Evolutionary conservation across 768 basidiomycete genomes (phyloP).

Genomic region (Mrakia hoshinonis): DNA sequence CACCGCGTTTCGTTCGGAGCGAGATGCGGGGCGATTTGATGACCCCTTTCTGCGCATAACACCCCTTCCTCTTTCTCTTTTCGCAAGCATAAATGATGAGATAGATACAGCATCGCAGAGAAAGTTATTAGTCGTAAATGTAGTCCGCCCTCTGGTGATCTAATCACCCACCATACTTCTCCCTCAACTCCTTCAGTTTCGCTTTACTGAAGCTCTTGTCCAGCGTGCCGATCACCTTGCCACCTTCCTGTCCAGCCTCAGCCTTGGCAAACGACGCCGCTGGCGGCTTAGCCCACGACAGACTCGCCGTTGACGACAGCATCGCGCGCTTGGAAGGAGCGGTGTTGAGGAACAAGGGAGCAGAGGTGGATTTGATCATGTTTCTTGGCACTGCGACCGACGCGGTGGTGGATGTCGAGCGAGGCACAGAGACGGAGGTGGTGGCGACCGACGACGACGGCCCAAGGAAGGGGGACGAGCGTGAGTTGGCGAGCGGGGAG

Average conservation of each 20-base stretch:
- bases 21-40: no score
- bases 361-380: background rate
- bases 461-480: background rate
- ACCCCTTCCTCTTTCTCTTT: no score
- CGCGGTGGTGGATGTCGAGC: background rate
- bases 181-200: background rate
- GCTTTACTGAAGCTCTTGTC: background rate
- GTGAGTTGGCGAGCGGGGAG: background rate
- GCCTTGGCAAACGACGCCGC: background rate
- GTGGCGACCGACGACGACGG: background rate
- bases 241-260: background rate
- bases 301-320: background rate
- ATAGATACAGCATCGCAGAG: no score
- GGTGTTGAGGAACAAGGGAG: background rate
- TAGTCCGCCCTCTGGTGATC: no score
- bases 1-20: no score
- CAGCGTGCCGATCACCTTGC: background rate
- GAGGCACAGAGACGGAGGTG: background rate
- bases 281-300: background rate
- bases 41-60: no score
- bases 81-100: no score
- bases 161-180: background rate
- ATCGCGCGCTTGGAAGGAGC: background rate
- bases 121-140: no score
- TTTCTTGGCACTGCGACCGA: background rate